Evolutionary conservation across 129 eudicot species (phyloP).

Genomic region (Pittosporum tobira): DNA sequence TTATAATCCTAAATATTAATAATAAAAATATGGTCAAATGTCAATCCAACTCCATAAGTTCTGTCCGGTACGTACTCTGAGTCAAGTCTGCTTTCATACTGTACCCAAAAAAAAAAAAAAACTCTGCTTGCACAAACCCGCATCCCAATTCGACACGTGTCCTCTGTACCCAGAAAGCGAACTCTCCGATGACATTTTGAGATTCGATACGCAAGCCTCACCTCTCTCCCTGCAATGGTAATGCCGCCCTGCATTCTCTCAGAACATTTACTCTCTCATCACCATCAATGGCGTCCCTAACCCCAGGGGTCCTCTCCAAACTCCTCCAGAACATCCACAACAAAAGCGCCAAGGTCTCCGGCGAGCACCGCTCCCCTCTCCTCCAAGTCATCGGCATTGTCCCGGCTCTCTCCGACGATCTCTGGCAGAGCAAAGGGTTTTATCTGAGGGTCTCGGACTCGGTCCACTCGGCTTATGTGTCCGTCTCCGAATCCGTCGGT

Average conservation of each 20-base stretch:
- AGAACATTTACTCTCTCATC: background rate
- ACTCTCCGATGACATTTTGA: constrained; percentile 34
- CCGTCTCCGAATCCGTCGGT: constrained; percentile 38
- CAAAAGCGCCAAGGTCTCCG: constrained; percentile 44
- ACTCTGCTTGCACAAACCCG: constrained; percentile 14
- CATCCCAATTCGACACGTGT: constrained; percentile 37
- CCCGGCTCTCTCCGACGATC: constrained; percentile 34
- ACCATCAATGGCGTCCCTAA: constrained; percentile 66
- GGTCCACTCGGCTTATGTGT: constrained; percentile 70
- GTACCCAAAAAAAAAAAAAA: background rate
- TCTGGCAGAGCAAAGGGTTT: constrained; percentile 47
- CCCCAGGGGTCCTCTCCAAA: constrained; percentile 55
- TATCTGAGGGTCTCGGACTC: constrained; percentile 62
- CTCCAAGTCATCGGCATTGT: constrained; percentile 70
- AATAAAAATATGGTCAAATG: no score
- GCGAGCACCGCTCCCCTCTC: constrained; percentile 74
- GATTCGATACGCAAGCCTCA: constrained; percentile 20
- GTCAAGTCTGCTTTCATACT: no score
- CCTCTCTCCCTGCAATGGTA: constrained; percentile 26
- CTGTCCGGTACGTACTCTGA: no score
- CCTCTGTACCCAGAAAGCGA: constrained; percentile 16
- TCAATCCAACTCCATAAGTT: no score
- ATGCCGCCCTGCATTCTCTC: background rate
- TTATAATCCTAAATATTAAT: no score
- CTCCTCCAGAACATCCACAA: constrained; percentile 53